Percentiles rank a stretch among this genome's conserved stretches.
Evolutionary conservation across 2,329 filamentous ascomycete species (phyloP).

Genomic region (Trichoderma sp.): DNA sequence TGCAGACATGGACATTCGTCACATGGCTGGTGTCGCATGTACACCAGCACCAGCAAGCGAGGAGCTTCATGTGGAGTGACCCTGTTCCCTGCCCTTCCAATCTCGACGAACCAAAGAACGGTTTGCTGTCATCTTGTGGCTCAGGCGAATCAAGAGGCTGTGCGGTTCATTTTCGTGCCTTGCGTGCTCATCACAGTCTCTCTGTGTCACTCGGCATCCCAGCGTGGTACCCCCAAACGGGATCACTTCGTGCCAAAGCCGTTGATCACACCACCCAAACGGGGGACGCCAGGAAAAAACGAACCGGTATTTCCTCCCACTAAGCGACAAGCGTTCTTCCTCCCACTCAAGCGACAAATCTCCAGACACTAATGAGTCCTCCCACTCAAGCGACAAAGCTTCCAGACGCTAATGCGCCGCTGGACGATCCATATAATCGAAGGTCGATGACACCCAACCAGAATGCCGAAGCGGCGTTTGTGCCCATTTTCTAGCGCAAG

Average conservation of each 20-base stretch:
- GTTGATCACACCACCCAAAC: background rate
- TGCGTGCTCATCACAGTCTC: background rate
- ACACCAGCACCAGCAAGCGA: background rate
- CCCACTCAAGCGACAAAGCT: background rate
- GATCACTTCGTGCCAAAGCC: background rate
- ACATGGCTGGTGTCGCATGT: background rate
- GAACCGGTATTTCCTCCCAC: background rate
- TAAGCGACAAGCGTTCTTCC: background rate
- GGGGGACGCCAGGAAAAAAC: background rate
- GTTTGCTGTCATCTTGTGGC: background rate
- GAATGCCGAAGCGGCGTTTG: background rate
- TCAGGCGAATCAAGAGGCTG: background rate
- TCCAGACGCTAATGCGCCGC: background rate
- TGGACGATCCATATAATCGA: background rate
- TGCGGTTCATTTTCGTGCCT: background rate
- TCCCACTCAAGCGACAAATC: too few species aligned
- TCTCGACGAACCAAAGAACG: background rate
- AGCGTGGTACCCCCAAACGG: background rate
- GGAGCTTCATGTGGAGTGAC: background rate
- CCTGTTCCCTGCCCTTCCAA: background rate
- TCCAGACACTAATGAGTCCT: too few species aligned
- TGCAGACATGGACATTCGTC: too few species aligned
- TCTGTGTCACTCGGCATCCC: background rate
- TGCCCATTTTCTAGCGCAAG: background rate
- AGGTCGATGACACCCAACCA: background rate